These are phyloP conservation scores for Osmozyma mogii DNA, from an alignment of 805 yeast genomes.

Conservation along the genomic window DNA sequence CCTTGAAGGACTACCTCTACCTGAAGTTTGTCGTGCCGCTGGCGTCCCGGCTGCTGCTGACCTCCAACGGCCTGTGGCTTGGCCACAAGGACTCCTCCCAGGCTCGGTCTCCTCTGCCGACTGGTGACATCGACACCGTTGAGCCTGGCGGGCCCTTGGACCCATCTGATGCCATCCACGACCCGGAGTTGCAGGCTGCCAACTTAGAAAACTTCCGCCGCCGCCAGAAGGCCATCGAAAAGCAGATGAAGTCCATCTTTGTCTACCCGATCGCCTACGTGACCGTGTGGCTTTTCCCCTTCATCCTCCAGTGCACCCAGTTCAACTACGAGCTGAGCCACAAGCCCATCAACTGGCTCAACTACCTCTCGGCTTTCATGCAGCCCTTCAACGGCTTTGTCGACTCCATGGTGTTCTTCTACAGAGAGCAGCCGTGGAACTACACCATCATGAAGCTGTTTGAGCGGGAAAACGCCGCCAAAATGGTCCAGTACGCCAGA, in stretches of 20 bases:
- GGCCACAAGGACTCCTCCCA: background rate
- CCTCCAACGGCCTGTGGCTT: slow-evolving; percentile 2
- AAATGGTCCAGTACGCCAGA: slow-evolving; percentile 16
- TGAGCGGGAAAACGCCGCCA: slow-evolving; percentile 24
- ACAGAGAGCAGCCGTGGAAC: slow-evolving; percentile 77
- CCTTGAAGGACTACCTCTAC: slow-evolving; percentile 16
- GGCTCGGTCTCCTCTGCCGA: background rate
- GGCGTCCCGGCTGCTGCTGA: background rate
- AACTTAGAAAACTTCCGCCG: slow-evolving; percentile 53
- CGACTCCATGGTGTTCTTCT: slow-evolving; percentile 66
- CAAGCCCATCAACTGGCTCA: slow-evolving; percentile 56
- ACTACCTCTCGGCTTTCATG: slow-evolving; percentile 61
- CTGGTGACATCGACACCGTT: slow-evolving; percentile 1
- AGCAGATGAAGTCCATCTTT: slow-evolving; percentile 73
- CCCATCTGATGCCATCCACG: slow-evolving; percentile 16
- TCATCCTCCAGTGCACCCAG: slow-evolving; percentile 55
- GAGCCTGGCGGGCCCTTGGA: slow-evolving; percentile 8
- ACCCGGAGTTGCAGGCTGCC: slow-evolving; percentile 46
- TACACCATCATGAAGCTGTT: slow-evolving; percentile 34
- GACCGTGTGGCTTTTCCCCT: slow-evolving; percentile 76
- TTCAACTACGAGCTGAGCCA: slow-evolving; percentile 37
- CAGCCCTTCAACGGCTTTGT: slow-evolving; percentile 77
- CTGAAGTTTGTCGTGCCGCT: slow-evolving; percentile 23
- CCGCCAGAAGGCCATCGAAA: slow-evolving; percentile 59
- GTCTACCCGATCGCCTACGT: slow-evolving; percentile 80